Percentiles rank a stretch among this genome's conserved stretches.
Conservation (phyloP, 208 protist genomes). For the Leishmania lainsoni region DNA sequence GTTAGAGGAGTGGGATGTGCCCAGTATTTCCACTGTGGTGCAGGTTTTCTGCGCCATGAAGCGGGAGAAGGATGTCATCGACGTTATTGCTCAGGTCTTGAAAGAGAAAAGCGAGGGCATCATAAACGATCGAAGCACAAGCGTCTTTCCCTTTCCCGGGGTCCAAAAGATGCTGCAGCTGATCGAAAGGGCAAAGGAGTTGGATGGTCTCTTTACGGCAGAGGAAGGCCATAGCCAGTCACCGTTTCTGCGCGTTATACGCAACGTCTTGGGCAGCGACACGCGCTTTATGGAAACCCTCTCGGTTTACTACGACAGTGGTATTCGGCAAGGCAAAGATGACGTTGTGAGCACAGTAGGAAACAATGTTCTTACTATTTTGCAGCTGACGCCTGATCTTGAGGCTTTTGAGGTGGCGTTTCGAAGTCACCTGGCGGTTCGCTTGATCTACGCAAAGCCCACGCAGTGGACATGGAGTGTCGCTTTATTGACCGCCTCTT, state of each 20-base stretch:
- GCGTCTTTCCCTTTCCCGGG: constrained; percentile 15
- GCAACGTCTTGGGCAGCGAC: constrained; percentile 42
- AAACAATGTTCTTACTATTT: constrained; percentile 46
- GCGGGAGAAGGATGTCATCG: constrained; percentile 30
- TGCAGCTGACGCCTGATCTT: constrained; percentile 58
- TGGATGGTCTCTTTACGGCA: constrained; percentile 18
- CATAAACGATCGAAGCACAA: constrained; percentile 6
- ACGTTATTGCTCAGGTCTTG: constrained; percentile 22
- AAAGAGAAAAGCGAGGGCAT: constrained; percentile 23
- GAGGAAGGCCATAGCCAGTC: constrained; percentile 18
- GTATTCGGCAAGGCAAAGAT: constrained; percentile 33
- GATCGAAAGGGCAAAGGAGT: constrained; percentile 23
- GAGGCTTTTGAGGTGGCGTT: constrained; percentile 72
- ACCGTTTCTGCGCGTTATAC: constrained; percentile 33
- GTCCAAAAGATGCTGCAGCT: constrained; percentile 33
- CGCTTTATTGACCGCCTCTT: constrained; percentile 57
- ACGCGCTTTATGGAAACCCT: constrained; percentile 54
- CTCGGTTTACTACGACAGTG: constrained; percentile 59
- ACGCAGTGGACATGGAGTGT: constrained; percentile 43
- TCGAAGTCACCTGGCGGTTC: constrained; percentile 51
- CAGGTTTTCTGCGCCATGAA: constrained; percentile 26
- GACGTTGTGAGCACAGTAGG: constrained; percentile 28
- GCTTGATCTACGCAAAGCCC: constrained; percentile 61
- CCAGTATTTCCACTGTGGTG: constrained; percentile 21
- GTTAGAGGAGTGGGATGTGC: constrained; percentile 26